Percentiles rank a stretch among this genome's conserved stretches.
Evolutionary conservation across 768 basidiomycete genomes (phyloP).

Genomic region (Lactifluus subvellereus): DNA sequence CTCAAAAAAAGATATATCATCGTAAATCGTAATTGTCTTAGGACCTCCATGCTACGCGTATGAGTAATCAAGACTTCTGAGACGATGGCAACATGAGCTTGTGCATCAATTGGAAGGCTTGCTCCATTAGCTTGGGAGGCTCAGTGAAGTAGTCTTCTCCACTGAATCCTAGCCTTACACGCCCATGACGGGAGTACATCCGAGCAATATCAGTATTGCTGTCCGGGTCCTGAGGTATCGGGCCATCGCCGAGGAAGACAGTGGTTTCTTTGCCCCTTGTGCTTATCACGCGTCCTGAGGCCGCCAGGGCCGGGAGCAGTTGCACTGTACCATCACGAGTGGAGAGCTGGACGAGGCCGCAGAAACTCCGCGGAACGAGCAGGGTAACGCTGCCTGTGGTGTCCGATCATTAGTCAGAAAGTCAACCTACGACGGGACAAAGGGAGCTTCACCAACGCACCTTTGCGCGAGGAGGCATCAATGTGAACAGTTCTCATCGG

Average conservation of each 20-base stretch:
- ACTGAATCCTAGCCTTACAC: conserved; percentile 20
- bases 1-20: neutral
- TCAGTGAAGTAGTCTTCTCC: conserved; percentile 16
- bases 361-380: conserved; percentile 21
- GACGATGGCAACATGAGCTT: neutral
- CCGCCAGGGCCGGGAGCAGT: conserved; percentile 13
- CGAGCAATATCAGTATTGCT: conserved; percentile 12
- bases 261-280: conserved; percentile 3
- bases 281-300: conserved; percentile 12
- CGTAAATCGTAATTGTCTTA: neutral
- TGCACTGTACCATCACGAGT: conserved; percentile 2
- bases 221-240: conserved; percentile 8
- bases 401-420: neutral
- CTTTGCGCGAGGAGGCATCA: conserved; percentile 3
- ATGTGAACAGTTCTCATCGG: conserved; percentile 11
- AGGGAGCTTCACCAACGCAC: neutral
- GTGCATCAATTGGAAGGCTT: conserved; percentile 11
- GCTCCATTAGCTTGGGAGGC: conserved; percentile 5
- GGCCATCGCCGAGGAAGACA: conserved; percentile 14
- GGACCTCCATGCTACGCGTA: neutral
- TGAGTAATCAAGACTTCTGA: neutral
- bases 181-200: conserved; percentile 15
- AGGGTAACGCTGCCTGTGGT: conserved; percentile 14
- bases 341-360: conserved; percentile 20
- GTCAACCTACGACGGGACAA: neutral